Evolutionary conservation across 1,139 yeast genomes (phyloP).

Genomic region (Keqinozyma sinolaborantium): DNA sequence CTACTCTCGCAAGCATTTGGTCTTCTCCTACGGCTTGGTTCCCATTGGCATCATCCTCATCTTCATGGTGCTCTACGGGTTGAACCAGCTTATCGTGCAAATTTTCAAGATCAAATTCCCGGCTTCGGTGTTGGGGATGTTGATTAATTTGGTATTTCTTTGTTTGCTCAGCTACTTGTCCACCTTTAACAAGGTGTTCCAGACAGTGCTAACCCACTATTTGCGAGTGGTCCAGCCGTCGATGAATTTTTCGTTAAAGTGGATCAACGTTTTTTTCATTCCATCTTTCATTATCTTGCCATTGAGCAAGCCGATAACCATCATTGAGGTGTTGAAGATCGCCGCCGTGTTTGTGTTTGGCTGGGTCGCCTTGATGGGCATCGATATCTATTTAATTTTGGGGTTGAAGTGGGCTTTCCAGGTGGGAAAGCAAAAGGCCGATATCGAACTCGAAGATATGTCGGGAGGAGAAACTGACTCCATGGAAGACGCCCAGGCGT

Average conservation of each 20-base stretch:
- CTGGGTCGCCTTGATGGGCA: conserved; percentile 47
- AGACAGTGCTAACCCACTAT: conserved; percentile 28
- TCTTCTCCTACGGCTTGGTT: conserved; percentile 30
- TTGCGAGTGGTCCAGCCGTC: conserved; percentile 56
- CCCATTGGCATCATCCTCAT: conserved; percentile 35
- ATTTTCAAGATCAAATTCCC: conserved; percentile 61
- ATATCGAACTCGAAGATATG: conserved; percentile 1
- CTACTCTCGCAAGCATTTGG: conserved; percentile 19
- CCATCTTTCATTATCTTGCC: conserved; percentile 76
- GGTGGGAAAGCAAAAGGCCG: conserved; percentile 6
- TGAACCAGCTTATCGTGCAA: conserved; percentile 48
- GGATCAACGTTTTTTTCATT: conserved; percentile 78
- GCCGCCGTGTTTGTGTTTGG: conserved; percentile 73
- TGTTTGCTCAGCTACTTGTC: conserved; percentile 28
- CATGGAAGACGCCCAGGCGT: neutral
- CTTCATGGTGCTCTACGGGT: conserved; percentile 54
- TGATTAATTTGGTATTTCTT: conserved; percentile 51
- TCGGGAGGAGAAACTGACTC: neutral
- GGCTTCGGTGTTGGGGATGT: conserved; percentile 73
- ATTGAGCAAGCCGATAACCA: conserved; percentile 57
- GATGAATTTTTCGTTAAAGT: conserved; percentile 64
- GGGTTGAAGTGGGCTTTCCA: conserved; percentile 22
- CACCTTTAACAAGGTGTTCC: conserved; percentile 5
- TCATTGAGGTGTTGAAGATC: conserved; percentile 67
- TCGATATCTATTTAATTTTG: conserved; percentile 38